These are phyloP conservation scores for Chenopodium berlandieri DNA, from an alignment of 148 eudicot species.

Conservation along the genomic window DNA sequence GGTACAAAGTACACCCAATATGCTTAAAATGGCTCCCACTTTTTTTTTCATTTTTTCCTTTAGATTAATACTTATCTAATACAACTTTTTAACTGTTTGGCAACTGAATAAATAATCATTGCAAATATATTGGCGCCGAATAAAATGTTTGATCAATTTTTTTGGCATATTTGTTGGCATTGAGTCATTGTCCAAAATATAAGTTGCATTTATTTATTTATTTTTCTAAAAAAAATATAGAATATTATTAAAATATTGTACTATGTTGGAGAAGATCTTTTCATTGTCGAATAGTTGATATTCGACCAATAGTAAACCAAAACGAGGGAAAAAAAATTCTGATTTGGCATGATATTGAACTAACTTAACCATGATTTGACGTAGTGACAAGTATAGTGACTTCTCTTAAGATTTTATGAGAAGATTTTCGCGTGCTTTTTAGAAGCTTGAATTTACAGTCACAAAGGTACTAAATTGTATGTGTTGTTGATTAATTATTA, in stretches of 20 bases:
- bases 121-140: constrained; percentile 13
- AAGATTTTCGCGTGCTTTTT: constrained; percentile 1
- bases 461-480: neutral
- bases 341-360: neutral
- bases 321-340: neutral
- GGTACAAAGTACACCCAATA: constrained; percentile 2
- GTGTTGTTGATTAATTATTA: too few species aligned
- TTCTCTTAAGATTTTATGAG: neutral
- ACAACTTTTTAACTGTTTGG: neutral
- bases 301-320: neutral
- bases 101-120: constrained; percentile 11
- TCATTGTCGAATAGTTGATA: constrained; percentile 14
- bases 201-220: neutral
- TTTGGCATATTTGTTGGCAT: constrained; percentile 19
- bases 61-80: neutral
- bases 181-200: constrained; percentile 27
- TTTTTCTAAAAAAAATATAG: neutral
- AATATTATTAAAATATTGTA: neutral
- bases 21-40: constrained; percentile 8
- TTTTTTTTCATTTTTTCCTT: neutral
- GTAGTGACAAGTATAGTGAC: neutral
- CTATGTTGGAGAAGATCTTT: constrained; percentile 12
- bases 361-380: neutral
- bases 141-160: neutral
- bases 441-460: neutral